These are phyloP conservation scores for Colletotrichum incanum DNA, from an alignment of 2,329 filamentous ascomycete species.

Conservation along the genomic window DNA sequence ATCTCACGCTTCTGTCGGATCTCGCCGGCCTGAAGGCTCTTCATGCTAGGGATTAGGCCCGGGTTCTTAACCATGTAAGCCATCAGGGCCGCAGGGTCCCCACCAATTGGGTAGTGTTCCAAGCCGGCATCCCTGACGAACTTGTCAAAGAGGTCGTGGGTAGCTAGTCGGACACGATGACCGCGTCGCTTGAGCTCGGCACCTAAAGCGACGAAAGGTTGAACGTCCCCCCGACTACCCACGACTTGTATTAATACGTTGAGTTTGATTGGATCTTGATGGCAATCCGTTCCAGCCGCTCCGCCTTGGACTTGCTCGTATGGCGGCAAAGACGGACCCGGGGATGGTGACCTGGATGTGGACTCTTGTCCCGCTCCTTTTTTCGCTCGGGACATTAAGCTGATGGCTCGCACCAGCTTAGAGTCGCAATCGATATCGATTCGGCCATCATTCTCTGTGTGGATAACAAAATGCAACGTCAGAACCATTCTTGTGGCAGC, in stretches of 20 bases:
- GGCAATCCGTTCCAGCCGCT: neutral
- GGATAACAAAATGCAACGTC: neutral
- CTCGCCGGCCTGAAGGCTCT: slow-evolving; percentile 46
- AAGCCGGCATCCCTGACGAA: slow-evolving; percentile 63
- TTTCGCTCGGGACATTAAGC: slow-evolving; percentile 17
- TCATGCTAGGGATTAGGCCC: slow-evolving; percentile 47
- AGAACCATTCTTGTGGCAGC: neutral
- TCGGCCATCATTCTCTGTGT: slow-evolving; percentile 23
- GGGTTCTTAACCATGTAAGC: slow-evolving; percentile 50
- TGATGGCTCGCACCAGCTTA: slow-evolving; percentile 18
- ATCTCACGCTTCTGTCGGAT: slow-evolving; percentile 47
- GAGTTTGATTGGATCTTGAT: slow-evolving; percentile 54
- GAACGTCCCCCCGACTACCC: slow-evolving; percentile 67
- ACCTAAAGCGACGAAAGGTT: slow-evolving; percentile 69
- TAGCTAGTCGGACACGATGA: slow-evolving; percentile 67
- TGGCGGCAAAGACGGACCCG: neutral
- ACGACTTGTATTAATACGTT: slow-evolving; percentile 72
- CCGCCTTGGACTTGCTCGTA: slow-evolving; percentile 8
- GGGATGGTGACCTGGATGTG: neutral
- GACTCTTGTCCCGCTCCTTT: neutral
- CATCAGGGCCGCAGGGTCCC: slow-evolving; percentile 61
- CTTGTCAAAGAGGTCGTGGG: slow-evolving; percentile 62
- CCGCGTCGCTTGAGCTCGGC: slow-evolving; percentile 62
- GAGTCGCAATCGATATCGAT: slow-evolving; percentile 33
- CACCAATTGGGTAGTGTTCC: slow-evolving; percentile 67